Evolutionary conservation across 495 filamentous ascomycete species (phyloP).

Genomic region (Penicillium daleae): DNA sequence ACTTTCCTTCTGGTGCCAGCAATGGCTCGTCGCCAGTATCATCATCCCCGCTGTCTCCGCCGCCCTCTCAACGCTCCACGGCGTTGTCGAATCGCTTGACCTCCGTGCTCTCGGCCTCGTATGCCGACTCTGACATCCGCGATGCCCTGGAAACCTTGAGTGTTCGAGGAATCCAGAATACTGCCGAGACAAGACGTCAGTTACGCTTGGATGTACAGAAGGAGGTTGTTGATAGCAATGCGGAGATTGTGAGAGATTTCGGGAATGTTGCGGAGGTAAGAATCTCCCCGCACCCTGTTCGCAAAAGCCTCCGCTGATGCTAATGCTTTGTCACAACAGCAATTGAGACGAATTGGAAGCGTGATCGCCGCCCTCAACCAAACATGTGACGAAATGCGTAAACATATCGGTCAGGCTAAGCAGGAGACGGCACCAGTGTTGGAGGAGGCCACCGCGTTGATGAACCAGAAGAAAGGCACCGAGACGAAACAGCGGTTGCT

Average conservation of each 20-base stretch:
- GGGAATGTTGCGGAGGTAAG: slow-evolving; percentile 85
- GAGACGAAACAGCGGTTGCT: slow-evolving; percentile 87
- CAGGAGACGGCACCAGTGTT: slow-evolving; percentile 76
- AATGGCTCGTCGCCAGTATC: slow-evolving; percentile 37
- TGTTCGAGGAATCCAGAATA: slow-evolving; percentile 70
- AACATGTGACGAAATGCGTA: slow-evolving; percentile 79
- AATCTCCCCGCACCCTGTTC: background rate
- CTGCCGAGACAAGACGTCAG: slow-evolving; percentile 75
- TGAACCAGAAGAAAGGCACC: slow-evolving; percentile 73
- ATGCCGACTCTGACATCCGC: slow-evolving; percentile 89
- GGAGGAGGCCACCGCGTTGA: slow-evolving; percentile 75
- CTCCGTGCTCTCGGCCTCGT: slow-evolving; percentile 85
- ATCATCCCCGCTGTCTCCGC: slow-evolving; percentile 41
- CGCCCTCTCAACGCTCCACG: slow-evolving; percentile 52
- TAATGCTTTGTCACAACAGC: slow-evolving; percentile 49
- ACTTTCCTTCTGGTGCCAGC: slow-evolving; percentile 38
- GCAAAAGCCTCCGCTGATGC: slow-evolving; percentile 9
- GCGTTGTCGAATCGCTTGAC: slow-evolving; percentile 77
- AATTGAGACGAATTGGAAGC: slow-evolving; percentile 83
- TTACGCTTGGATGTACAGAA: slow-evolving; percentile 85
- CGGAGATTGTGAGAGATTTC: slow-evolving; percentile 87
- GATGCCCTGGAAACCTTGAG: slow-evolving; percentile 82
- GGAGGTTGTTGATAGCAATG: slow-evolving; percentile 93
- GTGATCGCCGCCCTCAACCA: slow-evolving; percentile 78
- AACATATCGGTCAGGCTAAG: slow-evolving; percentile 73